phyloP scores from a whole-genome alignment of 2,329 filamentous ascomycete genomes.

The Meredithiella fracta region DNA sequence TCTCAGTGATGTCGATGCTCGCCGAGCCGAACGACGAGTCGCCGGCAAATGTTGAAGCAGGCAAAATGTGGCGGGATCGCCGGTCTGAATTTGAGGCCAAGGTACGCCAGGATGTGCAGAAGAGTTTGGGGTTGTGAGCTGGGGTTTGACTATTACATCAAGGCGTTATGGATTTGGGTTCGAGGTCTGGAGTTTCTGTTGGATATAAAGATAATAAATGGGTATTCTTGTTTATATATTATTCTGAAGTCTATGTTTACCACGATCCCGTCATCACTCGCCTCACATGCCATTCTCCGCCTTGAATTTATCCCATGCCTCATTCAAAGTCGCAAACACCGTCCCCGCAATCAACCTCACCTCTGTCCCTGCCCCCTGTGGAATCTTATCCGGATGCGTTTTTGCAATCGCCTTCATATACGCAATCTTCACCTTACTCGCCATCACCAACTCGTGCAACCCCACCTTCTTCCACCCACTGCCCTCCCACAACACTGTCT shows the following conservation, averaged over 20 bases:
- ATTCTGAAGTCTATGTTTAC: too few relatives aligned
- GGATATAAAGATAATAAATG: neutral
- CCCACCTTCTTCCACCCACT: conserved; percentile 96
- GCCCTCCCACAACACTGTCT: conserved; percentile 77
- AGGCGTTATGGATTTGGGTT: too few relatives aligned
- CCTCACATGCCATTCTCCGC: conserved; percentile 46
- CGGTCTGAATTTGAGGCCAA: conserved; percentile 69
- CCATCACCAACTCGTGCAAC: conserved; percentile 80
- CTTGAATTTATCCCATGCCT: conserved; percentile 61
- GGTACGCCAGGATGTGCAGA: conserved; percentile 68
- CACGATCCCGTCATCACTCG: neutral
- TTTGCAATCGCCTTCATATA: conserved; percentile 99
- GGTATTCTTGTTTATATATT: neutral
- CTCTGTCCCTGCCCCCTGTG: conserved; percentile 48
- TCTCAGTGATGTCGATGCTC: conserved; percentile 96
- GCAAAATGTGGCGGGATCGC: conserved; percentile 86
- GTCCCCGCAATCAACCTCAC: conserved; percentile 47
- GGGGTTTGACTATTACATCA: too few relatives aligned
- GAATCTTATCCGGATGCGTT: conserved; percentile 88
- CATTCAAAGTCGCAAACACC: conserved; percentile 53
- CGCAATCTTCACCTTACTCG: conserved; percentile 87
- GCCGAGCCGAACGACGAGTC: conserved; percentile 95
- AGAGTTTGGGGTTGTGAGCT: conserved; percentile 55
- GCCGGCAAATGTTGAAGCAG: conserved; percentile 88
- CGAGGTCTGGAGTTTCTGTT: conserved; percentile 9